Evolutionary conservation across 371 early-diverging fungal species (phyloP).

Genomic region (Mucor indicus): DNA sequence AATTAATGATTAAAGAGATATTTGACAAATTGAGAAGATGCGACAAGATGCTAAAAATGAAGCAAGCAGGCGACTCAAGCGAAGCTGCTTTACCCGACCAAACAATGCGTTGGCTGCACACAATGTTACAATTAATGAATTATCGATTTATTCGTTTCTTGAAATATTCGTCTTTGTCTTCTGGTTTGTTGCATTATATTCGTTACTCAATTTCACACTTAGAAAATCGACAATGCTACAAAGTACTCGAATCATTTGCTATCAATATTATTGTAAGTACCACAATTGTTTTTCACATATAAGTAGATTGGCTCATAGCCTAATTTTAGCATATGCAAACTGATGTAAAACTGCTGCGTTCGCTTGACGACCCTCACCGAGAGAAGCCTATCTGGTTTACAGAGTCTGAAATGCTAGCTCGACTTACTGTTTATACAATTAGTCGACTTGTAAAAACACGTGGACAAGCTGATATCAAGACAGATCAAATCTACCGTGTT

Average conservation of each 20-base stretch:
- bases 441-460: slow-evolving; percentile 61
- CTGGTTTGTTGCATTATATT: slow-evolving; percentile 60
- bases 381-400: slow-evolving; percentile 66
- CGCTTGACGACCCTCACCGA: slow-evolving; percentile 57
- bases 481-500: slow-evolving; percentile 53
- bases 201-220: slow-evolving; percentile 61
- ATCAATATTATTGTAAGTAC: slow-evolving; percentile 52
- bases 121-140: slow-evolving; percentile 74
- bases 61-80: slow-evolving; percentile 14
- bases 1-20: slow-evolving; percentile 72
- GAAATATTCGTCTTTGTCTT: slow-evolving; percentile 47
- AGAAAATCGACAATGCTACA: slow-evolving; percentile 66
- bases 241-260: slow-evolving; percentile 62
- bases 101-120: slow-evolving; percentile 73
- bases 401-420: slow-evolving; percentile 65
- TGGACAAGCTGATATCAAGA: slow-evolving; percentile 60
- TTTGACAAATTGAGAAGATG: slow-evolving; percentile 72
- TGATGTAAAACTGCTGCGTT: slow-evolving; percentile 56
- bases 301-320: background rate
- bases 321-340: slow-evolving; percentile 45
- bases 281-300: background rate
- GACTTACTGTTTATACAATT: slow-evolving; percentile 56
- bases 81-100: slow-evolving; percentile 39
- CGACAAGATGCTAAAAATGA: slow-evolving; percentile 57
- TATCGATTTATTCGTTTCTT: slow-evolving; percentile 59